phyloP scores from a whole-genome alignment of 805 yeast species.

The Brettanomyces anomalus region DNA sequence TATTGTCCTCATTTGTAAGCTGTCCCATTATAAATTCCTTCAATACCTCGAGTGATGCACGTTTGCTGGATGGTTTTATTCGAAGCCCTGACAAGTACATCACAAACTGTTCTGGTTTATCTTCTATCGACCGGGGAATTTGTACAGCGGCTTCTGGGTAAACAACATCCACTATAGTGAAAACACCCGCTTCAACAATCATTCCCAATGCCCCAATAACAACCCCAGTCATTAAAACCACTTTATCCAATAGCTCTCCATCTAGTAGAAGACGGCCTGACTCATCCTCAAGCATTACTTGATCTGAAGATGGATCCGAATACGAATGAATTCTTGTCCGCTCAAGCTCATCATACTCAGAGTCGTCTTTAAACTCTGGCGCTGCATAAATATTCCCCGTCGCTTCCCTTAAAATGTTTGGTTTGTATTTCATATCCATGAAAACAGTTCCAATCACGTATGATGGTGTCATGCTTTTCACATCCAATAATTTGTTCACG shows the following conservation, averaged over 20 bases:
- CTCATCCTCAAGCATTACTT: slow-evolving; percentile 80
- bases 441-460: slow-evolving; percentile 87
- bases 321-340: slow-evolving; percentile 34
- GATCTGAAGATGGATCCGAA: slow-evolving; percentile 47
- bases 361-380: slow-evolving; percentile 26
- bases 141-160: slow-evolving; percentile 65
- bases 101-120: slow-evolving; percentile 30
- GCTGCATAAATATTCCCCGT: slow-evolving; percentile 47
- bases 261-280: slow-evolving; percentile 75
- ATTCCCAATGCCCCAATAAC: slow-evolving; percentile 81
- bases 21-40: slow-evolving; percentile 69
- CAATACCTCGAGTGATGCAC: slow-evolving; percentile 37
- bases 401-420: slow-evolving; percentile 78
- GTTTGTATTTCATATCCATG: slow-evolving; percentile 75
- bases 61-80: slow-evolving; percentile 35
- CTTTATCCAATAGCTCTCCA: slow-evolving; percentile 49
- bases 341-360: slow-evolving; percentile 11
- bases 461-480: slow-evolving; percentile 48
- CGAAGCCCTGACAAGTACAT: slow-evolving; percentile 75
- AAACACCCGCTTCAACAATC: slow-evolving; percentile 74
- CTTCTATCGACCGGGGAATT: slow-evolving; percentile 17
- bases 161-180: slow-evolving; percentile 72
- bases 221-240: slow-evolving; percentile 79
- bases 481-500: slow-evolving; percentile 50
- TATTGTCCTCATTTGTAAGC: slow-evolving; percentile 24